Evolutionary conservation across 345 rosid species (phyloP).

Genomic region (Rhodomyrtus tomentosa): DNA sequence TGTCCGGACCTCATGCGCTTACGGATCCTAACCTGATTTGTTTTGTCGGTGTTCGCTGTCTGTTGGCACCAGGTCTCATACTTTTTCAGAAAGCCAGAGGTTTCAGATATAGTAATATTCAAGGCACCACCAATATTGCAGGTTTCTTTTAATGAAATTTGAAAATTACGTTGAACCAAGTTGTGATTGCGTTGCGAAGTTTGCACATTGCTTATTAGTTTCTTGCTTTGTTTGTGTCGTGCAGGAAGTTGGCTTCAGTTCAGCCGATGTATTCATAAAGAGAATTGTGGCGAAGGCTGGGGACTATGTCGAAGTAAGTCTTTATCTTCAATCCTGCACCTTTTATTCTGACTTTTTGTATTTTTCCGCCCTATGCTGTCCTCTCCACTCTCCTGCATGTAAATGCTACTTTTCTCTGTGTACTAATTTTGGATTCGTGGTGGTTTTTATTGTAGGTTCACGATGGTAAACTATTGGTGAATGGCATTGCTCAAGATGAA

Average conservation of each 20-base stretch:
- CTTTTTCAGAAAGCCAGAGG: constrained; percentile 73
- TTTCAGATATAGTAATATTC: constrained; percentile 75
- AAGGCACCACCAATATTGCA: constrained; percentile 70
- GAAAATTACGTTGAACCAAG: background rate
- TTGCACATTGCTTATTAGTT: background rate
- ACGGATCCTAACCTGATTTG: background rate
- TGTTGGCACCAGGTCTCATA: constrained; percentile 53
- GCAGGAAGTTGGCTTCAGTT: constrained; percentile 54
- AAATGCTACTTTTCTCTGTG: background rate
- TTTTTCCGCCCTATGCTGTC: background rate
- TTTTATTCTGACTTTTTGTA: background rate
- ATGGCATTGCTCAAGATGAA: constrained; percentile 53
- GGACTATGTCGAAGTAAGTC: constrained; percentile 73
- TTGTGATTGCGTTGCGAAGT: background rate
- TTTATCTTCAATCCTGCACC: background rate
- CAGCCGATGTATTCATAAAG: constrained; percentile 64
- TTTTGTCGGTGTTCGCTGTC: background rate
- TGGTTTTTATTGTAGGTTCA: constrained; percentile 34
- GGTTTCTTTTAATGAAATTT: constrained; percentile 17
- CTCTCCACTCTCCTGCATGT: background rate
- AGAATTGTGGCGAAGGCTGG: constrained; percentile 87
- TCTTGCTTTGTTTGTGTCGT: background rate
- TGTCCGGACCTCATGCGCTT: background rate
- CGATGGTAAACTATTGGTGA: constrained; percentile 69
- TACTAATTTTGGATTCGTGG: background rate